These are phyloP conservation scores for Limonomyces culmigenus DNA, from an alignment of 1,284 basidiomycete species.

Conservation along the genomic window DNA sequence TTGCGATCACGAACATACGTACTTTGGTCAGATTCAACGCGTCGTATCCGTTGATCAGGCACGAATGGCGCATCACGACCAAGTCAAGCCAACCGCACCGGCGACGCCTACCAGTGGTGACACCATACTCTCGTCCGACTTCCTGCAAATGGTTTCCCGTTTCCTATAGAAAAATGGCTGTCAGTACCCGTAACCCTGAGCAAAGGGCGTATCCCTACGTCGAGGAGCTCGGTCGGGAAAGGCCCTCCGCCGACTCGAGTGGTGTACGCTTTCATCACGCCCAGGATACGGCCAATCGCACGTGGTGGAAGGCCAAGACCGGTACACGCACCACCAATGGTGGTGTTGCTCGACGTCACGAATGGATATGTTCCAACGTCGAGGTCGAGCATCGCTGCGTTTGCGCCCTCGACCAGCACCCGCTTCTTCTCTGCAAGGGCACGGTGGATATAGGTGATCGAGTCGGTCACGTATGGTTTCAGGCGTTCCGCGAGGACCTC, in stretches of 20 bases:
- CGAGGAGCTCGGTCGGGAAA: conserved; percentile 92
- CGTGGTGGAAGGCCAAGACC: conserved; percentile 91
- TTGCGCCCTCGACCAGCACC: conserved; percentile 91
- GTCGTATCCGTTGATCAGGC: conserved; percentile 93
- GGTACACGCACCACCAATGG: conserved; percentile 90
- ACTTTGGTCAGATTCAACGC: conserved; percentile 91
- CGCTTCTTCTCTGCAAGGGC: conserved; percentile 64
- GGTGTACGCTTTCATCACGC: conserved; percentile 96
- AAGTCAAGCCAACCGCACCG: conserved; percentile 97
- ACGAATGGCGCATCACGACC: conserved; percentile 87
- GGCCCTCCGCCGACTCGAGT: conserved; percentile 95
- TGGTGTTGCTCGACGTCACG: conserved; percentile 88
- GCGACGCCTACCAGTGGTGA: conserved; percentile 81
- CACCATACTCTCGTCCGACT: conserved; percentile 84
- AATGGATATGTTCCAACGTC: conserved; percentile 97
- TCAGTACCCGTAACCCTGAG: not conserved
- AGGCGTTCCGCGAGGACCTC: conserved; percentile 77
- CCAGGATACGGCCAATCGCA: conserved; percentile 71
- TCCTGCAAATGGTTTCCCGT: conserved; percentile 84
- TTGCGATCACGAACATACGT: no score
- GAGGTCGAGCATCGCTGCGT: conserved; percentile 95
- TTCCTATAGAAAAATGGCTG: conserved; percentile 27
- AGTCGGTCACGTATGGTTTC: conserved; percentile 80
- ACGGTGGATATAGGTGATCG: conserved; percentile 72
- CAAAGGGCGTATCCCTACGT: conserved; percentile 29